These are phyloP conservation scores for Talaromyces rugulosus DNA, from an alignment of 2,329 filamentous ascomycete species.

Conservation along the genomic window DNA sequence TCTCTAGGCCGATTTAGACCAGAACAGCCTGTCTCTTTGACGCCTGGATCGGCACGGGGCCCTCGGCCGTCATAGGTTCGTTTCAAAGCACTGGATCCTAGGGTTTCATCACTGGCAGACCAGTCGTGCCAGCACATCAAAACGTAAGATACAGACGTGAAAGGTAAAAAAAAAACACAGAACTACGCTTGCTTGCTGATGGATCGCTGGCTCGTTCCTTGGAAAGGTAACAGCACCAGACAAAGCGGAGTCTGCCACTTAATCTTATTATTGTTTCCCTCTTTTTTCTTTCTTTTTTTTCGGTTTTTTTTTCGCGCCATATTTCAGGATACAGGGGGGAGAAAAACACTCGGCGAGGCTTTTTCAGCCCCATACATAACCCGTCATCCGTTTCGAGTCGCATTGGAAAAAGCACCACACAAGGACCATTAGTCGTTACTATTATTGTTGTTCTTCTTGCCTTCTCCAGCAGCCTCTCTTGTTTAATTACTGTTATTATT, in stretches of 20 bases:
- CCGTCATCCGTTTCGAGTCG: neutral
- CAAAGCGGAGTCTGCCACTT: conserved; percentile 1
- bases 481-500: neutral
- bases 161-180: conserved; percentile 6
- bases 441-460: neutral
- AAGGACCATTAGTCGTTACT: neutral
- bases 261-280: neutral
- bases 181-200: neutral
- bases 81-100: conserved; percentile 35
- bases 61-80: conserved; percentile 39
- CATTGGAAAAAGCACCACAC: neutral
- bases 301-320: neutral
- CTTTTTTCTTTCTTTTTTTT: neutral
- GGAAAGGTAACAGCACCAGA: neutral
- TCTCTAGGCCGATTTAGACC: conserved; percentile 15
- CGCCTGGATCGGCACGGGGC: conserved; percentile 33
- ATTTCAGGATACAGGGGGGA: neutral
- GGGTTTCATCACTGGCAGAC: conserved; percentile 73
- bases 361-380: conserved; percentile 3
- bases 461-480: neutral
- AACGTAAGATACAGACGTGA: conserved; percentile 8
- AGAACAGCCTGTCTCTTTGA: conserved; percentile 24
- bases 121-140: conserved; percentile 83
- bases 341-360: neutral
- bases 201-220: neutral